These are phyloP conservation scores for Myriosclerotinia scirpicola DNA, from an alignment of 2,329 filamentous ascomycete genomes.

Conservation along the genomic window DNA sequence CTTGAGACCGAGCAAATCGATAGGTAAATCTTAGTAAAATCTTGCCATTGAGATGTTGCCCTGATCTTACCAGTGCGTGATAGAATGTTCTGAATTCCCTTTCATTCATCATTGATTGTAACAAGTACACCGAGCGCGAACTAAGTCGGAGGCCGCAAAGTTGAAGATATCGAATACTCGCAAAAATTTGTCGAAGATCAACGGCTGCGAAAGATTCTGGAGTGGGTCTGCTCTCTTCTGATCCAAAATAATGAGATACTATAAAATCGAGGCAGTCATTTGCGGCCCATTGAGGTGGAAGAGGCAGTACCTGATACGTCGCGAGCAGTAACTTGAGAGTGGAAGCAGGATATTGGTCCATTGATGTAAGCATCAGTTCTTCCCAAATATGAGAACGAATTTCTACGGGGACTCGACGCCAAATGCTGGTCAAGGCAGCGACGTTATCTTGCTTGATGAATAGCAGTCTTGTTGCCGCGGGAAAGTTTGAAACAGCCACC, in stretches of 20 bases:
- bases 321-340: constrained; percentile 22
- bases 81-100: constrained; percentile 31
- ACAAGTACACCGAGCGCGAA: constrained; percentile 31
- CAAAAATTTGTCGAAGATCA: constrained; percentile 19
- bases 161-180: constrained; percentile 13
- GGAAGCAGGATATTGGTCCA: constrained; percentile 18
- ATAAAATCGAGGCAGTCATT: constrained; percentile 21
- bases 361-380: constrained; percentile 23
- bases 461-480: constrained; percentile 6
- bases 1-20: constrained; percentile 44
- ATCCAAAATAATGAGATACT: constrained; percentile 22
- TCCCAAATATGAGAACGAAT: constrained; percentile 21
- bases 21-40: constrained; percentile 38
- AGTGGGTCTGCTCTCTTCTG: not conserved
- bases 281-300: constrained; percentile 21
- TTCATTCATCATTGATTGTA: constrained; percentile 29
- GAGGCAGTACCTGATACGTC: constrained; percentile 15
- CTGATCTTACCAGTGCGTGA: constrained; percentile 24
- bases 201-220: not conserved
- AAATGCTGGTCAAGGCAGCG: constrained; percentile 12
- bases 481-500: constrained; percentile 7
- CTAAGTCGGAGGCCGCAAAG: constrained; percentile 21
- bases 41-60: constrained; percentile 31
- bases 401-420: constrained; percentile 17
- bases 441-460: constrained; percentile 23